A percentile compares a stretch with the other conserved stretches of the same genome.
These are phyloP conservation scores for Aspergillus nomiae DNA, from an alignment of 2,329 filamentous ascomycete species.

Conservation along the genomic window DNA sequence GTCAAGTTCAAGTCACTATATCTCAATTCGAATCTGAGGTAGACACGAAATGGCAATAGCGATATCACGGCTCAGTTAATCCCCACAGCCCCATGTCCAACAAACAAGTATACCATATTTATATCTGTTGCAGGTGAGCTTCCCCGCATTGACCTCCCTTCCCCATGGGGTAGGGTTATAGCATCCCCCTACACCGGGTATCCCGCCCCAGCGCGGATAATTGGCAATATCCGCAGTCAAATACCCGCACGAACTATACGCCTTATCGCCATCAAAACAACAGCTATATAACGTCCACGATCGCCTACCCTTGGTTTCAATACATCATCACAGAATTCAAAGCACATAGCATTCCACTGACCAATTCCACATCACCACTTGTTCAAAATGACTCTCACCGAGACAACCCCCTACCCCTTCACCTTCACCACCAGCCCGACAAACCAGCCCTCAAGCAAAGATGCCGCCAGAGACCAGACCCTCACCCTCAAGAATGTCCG, in stretches of 20 bases:
- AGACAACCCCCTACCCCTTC: conserved; percentile 15
- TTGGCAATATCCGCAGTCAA: not conserved
- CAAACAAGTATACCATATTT: not conserved
- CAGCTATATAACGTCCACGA: not conserved
- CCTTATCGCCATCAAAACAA: not conserved
- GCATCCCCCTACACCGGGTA: not conserved
- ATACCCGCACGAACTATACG: not conserved
- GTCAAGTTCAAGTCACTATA: not conserved
- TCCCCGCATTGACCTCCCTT: not conserved
- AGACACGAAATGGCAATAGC: not conserved
- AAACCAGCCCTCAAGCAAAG: not conserved
- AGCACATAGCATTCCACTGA: not conserved
- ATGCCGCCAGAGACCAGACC: not conserved
- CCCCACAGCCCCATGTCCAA: not conserved
- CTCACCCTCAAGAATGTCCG: conserved; percentile 33
- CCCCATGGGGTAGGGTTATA: not conserved
- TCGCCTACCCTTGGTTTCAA: not conserved
- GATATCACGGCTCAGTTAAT: not conserved
- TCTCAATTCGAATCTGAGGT: not conserved
- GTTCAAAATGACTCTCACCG: conserved; percentile 5
- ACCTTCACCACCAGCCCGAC: conserved; percentile 7
- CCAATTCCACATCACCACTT: not conserved
- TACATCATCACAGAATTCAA: not conserved
- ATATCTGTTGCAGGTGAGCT: not conserved
- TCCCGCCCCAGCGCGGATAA: not conserved